Conservation (phyloP, 805 yeast genomes). For the Metschnikowia rubicola region DNA sequence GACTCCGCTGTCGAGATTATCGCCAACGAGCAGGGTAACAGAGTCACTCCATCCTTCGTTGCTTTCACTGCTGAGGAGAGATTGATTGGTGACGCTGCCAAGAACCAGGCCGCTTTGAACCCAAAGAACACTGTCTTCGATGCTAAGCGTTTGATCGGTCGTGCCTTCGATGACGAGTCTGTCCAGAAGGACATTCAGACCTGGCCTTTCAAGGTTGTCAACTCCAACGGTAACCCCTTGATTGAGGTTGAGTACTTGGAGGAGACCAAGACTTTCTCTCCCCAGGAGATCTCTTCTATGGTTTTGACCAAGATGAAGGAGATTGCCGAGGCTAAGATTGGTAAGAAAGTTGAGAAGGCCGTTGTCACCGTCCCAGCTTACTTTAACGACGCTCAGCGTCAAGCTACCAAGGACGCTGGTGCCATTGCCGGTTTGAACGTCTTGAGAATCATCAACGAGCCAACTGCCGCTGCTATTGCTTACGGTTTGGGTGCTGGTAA, state of each 20-base stretch:
- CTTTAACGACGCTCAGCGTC: constrained; percentile 50
- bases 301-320: constrained; percentile 50
- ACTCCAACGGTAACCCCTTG: constrained; percentile 44
- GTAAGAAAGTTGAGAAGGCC: constrained; percentile 62
- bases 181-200: constrained; percentile 55
- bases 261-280: constrained; percentile 46
- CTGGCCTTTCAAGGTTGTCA: constrained; percentile 46
- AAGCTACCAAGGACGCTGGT: constrained; percentile 52
- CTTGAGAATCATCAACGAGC: constrained; percentile 48
- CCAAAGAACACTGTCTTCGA: constrained; percentile 49
- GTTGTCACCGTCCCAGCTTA: constrained; percentile 50
- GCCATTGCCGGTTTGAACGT: constrained; percentile 50
- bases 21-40: constrained; percentile 52
- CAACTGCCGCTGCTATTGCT: constrained; percentile 56
- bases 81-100: constrained; percentile 51
- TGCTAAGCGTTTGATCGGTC: constrained; percentile 55
- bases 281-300: constrained; percentile 49
- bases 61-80: constrained; percentile 48
- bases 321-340: constrained; percentile 88
- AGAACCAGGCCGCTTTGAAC: constrained; percentile 50
- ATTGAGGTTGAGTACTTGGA: constrained; percentile 47
- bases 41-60: constrained; percentile 50
- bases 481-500: constrained; percentile 26
- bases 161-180: constrained; percentile 57
- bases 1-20: constrained; percentile 49